Evolutionary conservation across 768 basidiomycete genomes (phyloP).

Genomic region (Russula lepida): DNA sequence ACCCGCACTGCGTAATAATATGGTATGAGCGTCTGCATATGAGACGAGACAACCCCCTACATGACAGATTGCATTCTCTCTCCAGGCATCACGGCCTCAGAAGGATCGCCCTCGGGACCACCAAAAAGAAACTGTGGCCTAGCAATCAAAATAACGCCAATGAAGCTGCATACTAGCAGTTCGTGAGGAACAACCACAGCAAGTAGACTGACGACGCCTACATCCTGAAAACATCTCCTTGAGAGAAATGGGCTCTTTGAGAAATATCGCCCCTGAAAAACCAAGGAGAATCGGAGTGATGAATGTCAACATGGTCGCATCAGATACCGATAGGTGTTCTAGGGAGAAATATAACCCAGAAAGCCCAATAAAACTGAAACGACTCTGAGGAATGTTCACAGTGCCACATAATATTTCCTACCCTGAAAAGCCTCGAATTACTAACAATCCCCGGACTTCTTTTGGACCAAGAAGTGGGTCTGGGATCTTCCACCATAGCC

Average conservation of each 20-base stretch:
- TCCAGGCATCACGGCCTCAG: constrained; percentile 22
- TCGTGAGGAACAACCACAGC: neutral
- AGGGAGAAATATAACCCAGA: constrained; percentile 62
- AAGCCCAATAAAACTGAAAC: constrained; percentile 58
- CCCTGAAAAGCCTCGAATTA: constrained; percentile 55
- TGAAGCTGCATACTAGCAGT: constrained; percentile 48
- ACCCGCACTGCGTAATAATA: constrained; percentile 38
- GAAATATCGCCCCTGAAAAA: constrained; percentile 49
- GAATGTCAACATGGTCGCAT: constrained; percentile 72
- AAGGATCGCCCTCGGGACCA: neutral
- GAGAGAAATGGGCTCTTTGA: constrained; percentile 50
- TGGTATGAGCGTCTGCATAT: neutral
- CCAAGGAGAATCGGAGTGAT: constrained; percentile 59
- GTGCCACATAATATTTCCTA: constrained; percentile 20
- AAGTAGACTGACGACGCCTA: constrained; percentile 25
- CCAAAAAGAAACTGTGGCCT: constrained; percentile 72
- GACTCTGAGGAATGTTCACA: neutral
- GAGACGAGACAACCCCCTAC: constrained; percentile 26
- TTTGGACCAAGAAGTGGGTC: constrained; percentile 65
- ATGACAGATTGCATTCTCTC: constrained; percentile 53
- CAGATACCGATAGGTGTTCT: constrained; percentile 67
- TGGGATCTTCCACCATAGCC: constrained; percentile 35
- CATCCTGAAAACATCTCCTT: constrained; percentile 49
- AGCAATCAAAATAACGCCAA: constrained; percentile 76
- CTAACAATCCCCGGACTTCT: constrained; percentile 50